A percentile compares a stretch with the other conserved stretches of the same genome.
Evolutionary conservation across 2,329 filamentous ascomycete genomes (phyloP).

Genomic region (Polychaeton citri): DNA sequence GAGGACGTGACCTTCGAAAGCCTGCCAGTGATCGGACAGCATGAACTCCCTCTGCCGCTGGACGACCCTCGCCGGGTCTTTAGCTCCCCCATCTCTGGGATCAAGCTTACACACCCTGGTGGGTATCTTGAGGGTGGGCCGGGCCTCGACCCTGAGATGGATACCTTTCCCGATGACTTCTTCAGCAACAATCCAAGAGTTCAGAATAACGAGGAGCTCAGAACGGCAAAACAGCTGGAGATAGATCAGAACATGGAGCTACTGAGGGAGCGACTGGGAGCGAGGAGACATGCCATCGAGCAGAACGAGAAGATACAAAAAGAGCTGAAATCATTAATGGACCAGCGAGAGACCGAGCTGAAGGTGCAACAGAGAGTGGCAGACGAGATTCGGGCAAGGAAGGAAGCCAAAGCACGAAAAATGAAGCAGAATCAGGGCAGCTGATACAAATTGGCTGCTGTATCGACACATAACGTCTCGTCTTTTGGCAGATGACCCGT

Average conservation of each 20-base stretch:
- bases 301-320: constrained; percentile 29
- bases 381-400: constrained; percentile 24
- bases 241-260: constrained; percentile 16
- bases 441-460: too few relatives aligned
- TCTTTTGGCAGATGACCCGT: too few relatives aligned
- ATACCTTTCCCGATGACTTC: constrained; percentile 27
- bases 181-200: constrained; percentile 23
- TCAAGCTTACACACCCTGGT: constrained; percentile 31
- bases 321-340: constrained; percentile 28
- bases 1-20: constrained; percentile 12
- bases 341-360: constrained; percentile 32
- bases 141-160: constrained; percentile 24
- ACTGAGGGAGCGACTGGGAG: constrained; percentile 19
- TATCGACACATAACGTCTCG: too few relatives aligned
- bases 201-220: constrained; percentile 22
- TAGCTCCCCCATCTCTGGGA: constrained; percentile 28
- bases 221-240: constrained; percentile 18
- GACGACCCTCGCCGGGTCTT: constrained; percentile 29
- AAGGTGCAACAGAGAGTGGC: constrained; percentile 30
- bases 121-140: constrained; percentile 37
- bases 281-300: constrained; percentile 25
- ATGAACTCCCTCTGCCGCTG: constrained; percentile 29
- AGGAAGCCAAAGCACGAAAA: constrained; percentile 20
- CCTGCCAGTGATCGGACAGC: constrained; percentile 16
- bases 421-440: constrained; percentile 11